phyloP scores from a whole-genome alignment of 2,329 filamentous ascomycete genomes.

The Aspergillus tubingensis region DNA sequence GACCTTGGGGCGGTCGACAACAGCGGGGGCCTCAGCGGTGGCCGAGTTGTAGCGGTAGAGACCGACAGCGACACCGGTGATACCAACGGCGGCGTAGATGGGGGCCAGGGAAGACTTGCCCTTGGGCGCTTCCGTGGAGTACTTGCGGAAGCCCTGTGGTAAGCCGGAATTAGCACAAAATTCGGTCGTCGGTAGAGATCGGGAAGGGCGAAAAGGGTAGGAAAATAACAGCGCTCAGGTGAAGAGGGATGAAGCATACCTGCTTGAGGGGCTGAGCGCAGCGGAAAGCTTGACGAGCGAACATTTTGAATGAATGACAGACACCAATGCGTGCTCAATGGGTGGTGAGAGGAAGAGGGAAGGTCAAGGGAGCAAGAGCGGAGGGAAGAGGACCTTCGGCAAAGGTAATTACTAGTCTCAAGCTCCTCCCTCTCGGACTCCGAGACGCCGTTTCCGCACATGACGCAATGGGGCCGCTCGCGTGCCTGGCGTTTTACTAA shows the following conservation, averaged over 20 bases:
- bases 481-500: constrained; percentile 7
- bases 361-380: background rate
- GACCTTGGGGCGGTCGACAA: constrained; percentile 48
- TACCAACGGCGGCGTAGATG: constrained; percentile 53
- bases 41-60: constrained; percentile 53
- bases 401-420: background rate
- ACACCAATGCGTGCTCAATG: constrained; percentile 20
- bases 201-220: background rate
- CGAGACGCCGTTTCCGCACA: constrained; percentile 18
- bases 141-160: constrained; percentile 65
- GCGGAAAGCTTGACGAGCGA: constrained; percentile 66
- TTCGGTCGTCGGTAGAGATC: background rate
- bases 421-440: constrained; percentile 19
- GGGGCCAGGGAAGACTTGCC: constrained; percentile 59
- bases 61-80: constrained; percentile 55
- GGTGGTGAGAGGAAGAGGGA: constrained; percentile 19
- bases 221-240: background rate
- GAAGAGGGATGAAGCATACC: constrained; percentile 49
- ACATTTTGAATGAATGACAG: constrained; percentile 56
- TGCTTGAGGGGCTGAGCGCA: constrained; percentile 65
- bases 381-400: constrained; percentile 1
- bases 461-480: constrained; percentile 32
- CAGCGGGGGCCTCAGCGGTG: constrained; percentile 29
- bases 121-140: constrained; percentile 65
- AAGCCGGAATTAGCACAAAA: constrained; percentile 9